These are phyloP conservation scores for Backusella macrospora DNA, from an alignment of 192 early-diverging fungal genomes.

Conservation along the genomic window DNA sequence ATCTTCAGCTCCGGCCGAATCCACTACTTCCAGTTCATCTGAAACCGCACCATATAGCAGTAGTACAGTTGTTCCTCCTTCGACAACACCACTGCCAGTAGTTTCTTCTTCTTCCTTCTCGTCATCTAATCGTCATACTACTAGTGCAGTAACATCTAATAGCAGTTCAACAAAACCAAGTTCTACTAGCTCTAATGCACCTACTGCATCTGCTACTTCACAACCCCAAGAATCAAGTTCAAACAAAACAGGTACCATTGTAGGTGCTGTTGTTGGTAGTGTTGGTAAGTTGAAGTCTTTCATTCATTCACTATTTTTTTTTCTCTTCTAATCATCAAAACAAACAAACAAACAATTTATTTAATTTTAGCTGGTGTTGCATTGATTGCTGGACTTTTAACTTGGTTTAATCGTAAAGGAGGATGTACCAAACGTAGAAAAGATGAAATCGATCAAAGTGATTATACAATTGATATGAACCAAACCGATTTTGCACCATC, in stretches of 20 bases:
- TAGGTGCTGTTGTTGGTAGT: slow-evolving; percentile 37
- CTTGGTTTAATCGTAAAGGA: slow-evolving; percentile 35
- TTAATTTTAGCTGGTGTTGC: slow-evolving; percentile 32
- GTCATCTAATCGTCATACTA: neutral
- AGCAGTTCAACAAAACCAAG: neutral
- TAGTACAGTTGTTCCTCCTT: neutral
- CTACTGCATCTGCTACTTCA: slow-evolving; percentile 3
- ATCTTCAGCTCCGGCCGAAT: neutral
- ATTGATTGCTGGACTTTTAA: slow-evolving; percentile 32
- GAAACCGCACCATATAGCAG: neutral
- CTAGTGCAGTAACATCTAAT: neutral
- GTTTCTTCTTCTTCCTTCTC: slow-evolving; percentile 4
- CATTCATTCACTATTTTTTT: neutral
- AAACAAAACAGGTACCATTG: slow-evolving; percentile 33
- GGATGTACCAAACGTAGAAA: slow-evolving; percentile 26
- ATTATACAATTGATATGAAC: slow-evolving; percentile 20
- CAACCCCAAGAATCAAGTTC: neutral
- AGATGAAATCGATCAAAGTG: slow-evolving; percentile 9
- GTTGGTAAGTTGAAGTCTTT: slow-evolving; percentile 29
- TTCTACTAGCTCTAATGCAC: neutral
- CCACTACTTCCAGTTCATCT: neutral
- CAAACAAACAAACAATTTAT: neutral
- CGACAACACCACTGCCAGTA: neutral
- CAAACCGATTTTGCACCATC: slow-evolving; percentile 14
- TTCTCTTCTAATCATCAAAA: neutral